Base-by-base conservation (phyloP, 768 basidiomycete genomes). In the Hericium coralloides region DNA sequence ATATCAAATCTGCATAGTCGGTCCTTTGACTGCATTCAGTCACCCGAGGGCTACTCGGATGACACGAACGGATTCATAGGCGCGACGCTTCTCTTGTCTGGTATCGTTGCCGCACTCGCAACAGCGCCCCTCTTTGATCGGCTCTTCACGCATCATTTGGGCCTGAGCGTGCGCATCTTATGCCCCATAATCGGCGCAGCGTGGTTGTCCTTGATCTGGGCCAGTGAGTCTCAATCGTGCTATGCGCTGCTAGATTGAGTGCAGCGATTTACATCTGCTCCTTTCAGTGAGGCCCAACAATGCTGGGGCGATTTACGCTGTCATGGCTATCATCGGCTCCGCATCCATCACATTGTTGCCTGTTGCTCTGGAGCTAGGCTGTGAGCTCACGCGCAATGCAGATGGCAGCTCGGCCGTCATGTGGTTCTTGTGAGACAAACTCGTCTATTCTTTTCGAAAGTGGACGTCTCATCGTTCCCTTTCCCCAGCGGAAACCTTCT, bases 161-260 rank as follows among this genome's bases (percentile, higher is more conserved):
- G 82, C 0, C 59, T 80, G 12, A 80, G 83, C 2, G 63, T 76
- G 55, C 88, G 85, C 55, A 57, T 81, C 0, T 64, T 89, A 10
- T 76, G 83, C 15, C 89, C 89, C 1, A 65, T 84, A 47, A 72
- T 87, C 5, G 84, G 76, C 15, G 74, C 63, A 1, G 74, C 76
- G 22, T 92, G 89, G 89, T 67, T 92, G 14, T 80, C 82, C 4
- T 70, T 92, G 17, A 84, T 93, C 36, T 93, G 89, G 91, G 89
- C 85, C 52, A 81, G 89, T 88, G 65, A 25, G 79, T 67, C 23
- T 12, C 38, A 20, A 9, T 52, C 38, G 9, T 38, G 43, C 48
- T 8, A 2, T 23, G n/a, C 50, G n/a, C 23, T 36, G 18, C 25
- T 50, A 36, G 1, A 15, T 20, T 49, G 22, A 12, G 18, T 14